phyloP scores from a whole-genome alignment of 306 rosid species.

The Ochetophila trinervis region DNA sequence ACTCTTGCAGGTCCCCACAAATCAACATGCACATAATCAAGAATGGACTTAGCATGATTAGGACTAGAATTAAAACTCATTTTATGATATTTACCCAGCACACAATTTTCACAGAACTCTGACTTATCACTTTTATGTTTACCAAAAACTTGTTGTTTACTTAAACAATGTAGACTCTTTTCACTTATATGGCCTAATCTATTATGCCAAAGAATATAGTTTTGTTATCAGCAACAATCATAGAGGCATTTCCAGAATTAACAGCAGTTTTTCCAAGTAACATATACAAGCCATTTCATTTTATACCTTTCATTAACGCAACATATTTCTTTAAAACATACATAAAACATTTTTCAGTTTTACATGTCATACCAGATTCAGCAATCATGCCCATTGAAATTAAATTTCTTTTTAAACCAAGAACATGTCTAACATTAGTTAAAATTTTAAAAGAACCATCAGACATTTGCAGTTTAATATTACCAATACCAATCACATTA shows the following conservation, averaged over 20 bases:
- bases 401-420: not conserved
- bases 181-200: too few species aligned
- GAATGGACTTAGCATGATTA: too few species aligned
- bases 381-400: not conserved
- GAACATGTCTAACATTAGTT: not conserved
- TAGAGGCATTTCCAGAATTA: not conserved
- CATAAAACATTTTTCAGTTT: not conserved
- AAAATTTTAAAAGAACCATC: not conserved
- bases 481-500: not conserved
- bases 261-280: not conserved
- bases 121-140: too few species aligned
- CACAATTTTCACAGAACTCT: too few species aligned
- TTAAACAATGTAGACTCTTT: too few species aligned
- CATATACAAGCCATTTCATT: not conserved
- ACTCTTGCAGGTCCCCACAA: too few species aligned
- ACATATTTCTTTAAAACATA: not conserved
- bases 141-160: not conserved
- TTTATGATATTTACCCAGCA: too few species aligned
- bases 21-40: too few species aligned
- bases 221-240: not conserved
- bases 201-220: not conserved
- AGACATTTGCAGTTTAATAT: not conserved
- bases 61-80: too few species aligned
- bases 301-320: not conserved
- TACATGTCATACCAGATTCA: not conserved